A percentile compares a stretch with the other conserved stretches of the same genome.
These are phyloP conservation scores for Kodamaea plutei DNA, from an alignment of 1,139 yeast genomes.

Conservation along the genomic window DNA sequence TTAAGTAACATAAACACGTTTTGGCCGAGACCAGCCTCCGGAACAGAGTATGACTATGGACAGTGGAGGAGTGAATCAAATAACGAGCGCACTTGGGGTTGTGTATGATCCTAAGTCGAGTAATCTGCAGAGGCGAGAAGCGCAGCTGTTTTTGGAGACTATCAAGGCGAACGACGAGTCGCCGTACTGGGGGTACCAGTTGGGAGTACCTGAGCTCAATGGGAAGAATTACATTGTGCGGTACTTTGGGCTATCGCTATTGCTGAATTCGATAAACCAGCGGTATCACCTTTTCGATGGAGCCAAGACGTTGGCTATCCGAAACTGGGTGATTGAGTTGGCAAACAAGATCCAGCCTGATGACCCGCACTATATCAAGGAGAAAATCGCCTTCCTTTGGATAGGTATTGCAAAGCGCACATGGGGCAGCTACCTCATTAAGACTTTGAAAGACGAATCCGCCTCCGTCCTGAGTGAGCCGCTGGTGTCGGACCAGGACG, in stretches of 20 bases:
- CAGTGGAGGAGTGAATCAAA: conserved; percentile 59
- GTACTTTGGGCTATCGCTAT: conserved; percentile 81
- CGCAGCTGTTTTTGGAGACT: conserved; percentile 70
- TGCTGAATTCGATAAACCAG: conserved; percentile 66
- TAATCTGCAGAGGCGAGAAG: conserved; percentile 61
- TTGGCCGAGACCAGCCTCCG: conserved; percentile 7
- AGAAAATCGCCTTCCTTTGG: conserved; percentile 87
- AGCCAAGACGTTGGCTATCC: conserved; percentile 64
- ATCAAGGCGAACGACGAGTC: conserved; percentile 77
- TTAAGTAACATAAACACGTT: conserved; percentile 2
- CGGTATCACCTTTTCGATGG: conserved; percentile 54
- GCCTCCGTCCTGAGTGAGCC: not conserved
- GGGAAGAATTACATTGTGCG: conserved; percentile 69
- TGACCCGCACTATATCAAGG: conserved; percentile 89
- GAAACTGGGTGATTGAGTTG: conserved; percentile 82
- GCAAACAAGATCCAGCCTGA: conserved; percentile 52
- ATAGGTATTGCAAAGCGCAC: conserved; percentile 86
- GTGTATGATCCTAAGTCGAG: conserved; percentile 72
- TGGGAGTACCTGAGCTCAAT: conserved; percentile 62
- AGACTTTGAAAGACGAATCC: conserved; percentile 10
- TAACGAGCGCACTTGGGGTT: conserved; percentile 70
- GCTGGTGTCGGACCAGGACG: conserved; percentile 21
- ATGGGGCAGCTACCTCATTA: conserved; percentile 68
- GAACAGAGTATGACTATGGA: conserved; percentile 69
- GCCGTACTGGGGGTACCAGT: conserved; percentile 89